Base-by-base conservation (phyloP, 169 alveolate genomes). In the Babesia divergens region DNA sequence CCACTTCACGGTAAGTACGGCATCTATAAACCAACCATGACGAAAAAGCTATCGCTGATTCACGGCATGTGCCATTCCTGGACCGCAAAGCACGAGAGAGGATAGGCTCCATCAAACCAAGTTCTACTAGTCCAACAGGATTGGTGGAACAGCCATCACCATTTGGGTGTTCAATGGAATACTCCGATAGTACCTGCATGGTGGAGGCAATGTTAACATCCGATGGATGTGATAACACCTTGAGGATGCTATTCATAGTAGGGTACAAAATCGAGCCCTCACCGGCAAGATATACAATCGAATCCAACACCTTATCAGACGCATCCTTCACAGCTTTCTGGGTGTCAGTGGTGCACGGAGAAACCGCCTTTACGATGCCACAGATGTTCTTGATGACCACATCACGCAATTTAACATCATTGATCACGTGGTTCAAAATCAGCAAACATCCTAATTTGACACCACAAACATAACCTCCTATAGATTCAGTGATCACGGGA, bases 41-140 rank as follows among this genome's bases (percentile, higher is more conserved):
- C 7, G 74, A 62, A 20, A 70, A 50, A 1, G 24, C 38, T 3
- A 70, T 46, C 7, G 74, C 70, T 6, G 60, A 47, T 29, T 70
- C 54, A 3, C 82, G 70, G 34, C 62, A 59, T 9, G 4, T 28
- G n/a, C 82, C 82, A 20, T 35, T 50, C 24, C 82, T 29, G 6
- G 82, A 70, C 24, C 38, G 54, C 42, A 70, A 24, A 0, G 74
- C 60, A 6, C 82, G 69, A 4, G 69, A 59, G 22, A 70, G 32
- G 20, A 70, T 59, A 5, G 82, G 82, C 38, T 70, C 68, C 52
- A 70, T 14, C 64, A 70, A 29, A 56, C 82, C 82, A 18, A 70
- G 72, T 31, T 70, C 82, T 3, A 56, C 58, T 7, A 70, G 29
- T 5, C 74, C 72, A 1, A 59, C 46, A 0, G 69, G 54, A 32